A percentile compares a stretch with the other conserved stretches of the same genome.
Conservation (phyloP, 1,139 yeast species). For the Kluyveromyces marxianus region DNA sequence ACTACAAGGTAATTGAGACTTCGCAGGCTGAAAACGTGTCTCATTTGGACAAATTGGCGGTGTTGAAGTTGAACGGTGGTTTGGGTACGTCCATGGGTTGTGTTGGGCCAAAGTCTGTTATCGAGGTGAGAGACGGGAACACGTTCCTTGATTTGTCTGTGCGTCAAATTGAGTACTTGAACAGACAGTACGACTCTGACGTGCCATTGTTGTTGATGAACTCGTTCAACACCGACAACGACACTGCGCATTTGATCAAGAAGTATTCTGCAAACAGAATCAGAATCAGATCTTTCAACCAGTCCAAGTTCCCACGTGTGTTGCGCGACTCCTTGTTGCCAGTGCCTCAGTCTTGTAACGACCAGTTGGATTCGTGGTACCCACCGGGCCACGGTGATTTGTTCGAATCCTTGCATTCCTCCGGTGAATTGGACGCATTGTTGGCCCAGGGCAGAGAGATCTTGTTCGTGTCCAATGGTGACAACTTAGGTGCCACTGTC, state of each 20-base stretch:
- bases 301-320: slow-evolving; percentile 93
- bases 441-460: slow-evolving; percentile 92
- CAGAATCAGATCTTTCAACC: slow-evolving; percentile 92
- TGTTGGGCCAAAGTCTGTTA: slow-evolving; percentile 97
- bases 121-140: slow-evolving; percentile 97
- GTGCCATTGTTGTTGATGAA: slow-evolving; percentile 96
- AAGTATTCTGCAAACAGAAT: slow-evolving; percentile 96
- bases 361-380: slow-evolving; percentile 82
- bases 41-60: slow-evolving; percentile 84
- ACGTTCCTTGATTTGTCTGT: slow-evolving; percentile 91
- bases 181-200: slow-evolving; percentile 83
- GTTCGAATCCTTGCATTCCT: slow-evolving; percentile 80
- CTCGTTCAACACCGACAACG: slow-evolving; percentile 95
- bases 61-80: slow-evolving; percentile 94
- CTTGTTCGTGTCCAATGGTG: slow-evolving; percentile 94
- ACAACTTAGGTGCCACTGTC: slow-evolving; percentile 96
- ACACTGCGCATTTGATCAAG: slow-evolving; percentile 90
- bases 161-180: slow-evolving; percentile 92
- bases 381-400: slow-evolving; percentile 99
- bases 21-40: slow-evolving; percentile 29
- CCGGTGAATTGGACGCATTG: slow-evolving; percentile 88
- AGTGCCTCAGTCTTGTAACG: slow-evolving; percentile 73
- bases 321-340: slow-evolving; percentile 91
- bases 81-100: slow-evolving; percentile 99
- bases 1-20: slow-evolving; percentile 46